Evolutionary conservation across 2,329 filamentous ascomycete species (phyloP), one percentile per base, ranked within the genome.

Genomic region (Fusarium sp.): DNA sequence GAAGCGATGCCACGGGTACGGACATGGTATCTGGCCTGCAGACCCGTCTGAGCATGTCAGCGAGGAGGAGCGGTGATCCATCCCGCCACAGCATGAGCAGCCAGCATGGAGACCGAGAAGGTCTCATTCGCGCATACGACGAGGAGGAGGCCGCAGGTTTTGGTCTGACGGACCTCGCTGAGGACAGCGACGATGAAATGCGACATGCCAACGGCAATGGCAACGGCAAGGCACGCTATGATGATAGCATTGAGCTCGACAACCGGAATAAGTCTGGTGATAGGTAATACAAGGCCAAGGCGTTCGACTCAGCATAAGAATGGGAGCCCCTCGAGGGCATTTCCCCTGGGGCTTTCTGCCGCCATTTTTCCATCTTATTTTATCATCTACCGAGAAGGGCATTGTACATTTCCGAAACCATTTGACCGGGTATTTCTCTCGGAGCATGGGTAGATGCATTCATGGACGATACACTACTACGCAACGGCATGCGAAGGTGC

Each of bases 11-110:
- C 53, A 91, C 94, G 4, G 96, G 95, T 11, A 97, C 94, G 13
- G 96, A 99, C 78, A 93, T 92, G 78, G 88, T 99, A 61, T 93
- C 93, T 27, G 92, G 92, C 70, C 87, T 97, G 71, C 92, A 96
- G 76, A 98, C 96, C 16, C 89, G 96, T 64, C 88, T 93, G 70
- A 97, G 93, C 77, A 97, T 99, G 93, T 96, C 98, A 78, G 86
- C 91, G 6, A 86, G 95, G 71, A 86, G 96, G 70, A 96, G 91
- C 72, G 87, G 89, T 13, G 85, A 87, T 70, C 87, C 90, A 13
- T 82, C 84, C 62, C 84, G 89, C 58, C 89, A 88, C 75, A 90
- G 89, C 74, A 85, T 87, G 51, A 88, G 89, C 76, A 87, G 87
- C 75, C 87, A 84, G 62, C 85, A 86, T 65, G 87, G 88, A 36